These are phyloP conservation scores for Candida loeiensis DNA, from an alignment of 805 yeast genomes.

Conservation along the genomic window DNA sequence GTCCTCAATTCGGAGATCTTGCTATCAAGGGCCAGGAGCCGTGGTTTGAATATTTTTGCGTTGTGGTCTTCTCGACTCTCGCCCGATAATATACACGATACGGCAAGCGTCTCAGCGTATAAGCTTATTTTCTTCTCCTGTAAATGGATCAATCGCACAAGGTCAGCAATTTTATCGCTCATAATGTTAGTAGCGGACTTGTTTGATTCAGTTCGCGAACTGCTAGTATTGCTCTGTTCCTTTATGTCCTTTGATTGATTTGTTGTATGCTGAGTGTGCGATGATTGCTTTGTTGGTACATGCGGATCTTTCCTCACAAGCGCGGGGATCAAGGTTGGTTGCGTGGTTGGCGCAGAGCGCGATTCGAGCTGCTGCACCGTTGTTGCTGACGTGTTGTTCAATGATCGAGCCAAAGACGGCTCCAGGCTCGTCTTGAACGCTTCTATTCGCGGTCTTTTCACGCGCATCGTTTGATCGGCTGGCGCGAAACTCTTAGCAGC, in stretches of 20 bases:
- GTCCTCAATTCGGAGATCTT: conserved; percentile 2
- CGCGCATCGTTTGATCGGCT: neutral
- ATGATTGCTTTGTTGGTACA: too few species aligned
- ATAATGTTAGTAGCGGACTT: too few species aligned
- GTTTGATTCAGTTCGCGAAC: neutral
- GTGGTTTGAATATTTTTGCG: conserved; percentile 7
- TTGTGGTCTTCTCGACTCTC: conserved; percentile 9
- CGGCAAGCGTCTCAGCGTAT: conserved; percentile 9
- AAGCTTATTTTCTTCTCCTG: conserved; percentile 10
- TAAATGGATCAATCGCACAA: conserved; percentile 4
- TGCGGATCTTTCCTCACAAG: neutral
- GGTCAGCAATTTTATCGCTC: neutral
- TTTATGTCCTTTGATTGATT: neutral
- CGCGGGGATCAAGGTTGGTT: neutral
- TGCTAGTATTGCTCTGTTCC: neutral
- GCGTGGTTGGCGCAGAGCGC: neutral
- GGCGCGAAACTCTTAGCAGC: neutral
- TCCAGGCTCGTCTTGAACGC: neutral
- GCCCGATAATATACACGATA: conserved; percentile 8
- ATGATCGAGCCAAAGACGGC: conserved; percentile 1
- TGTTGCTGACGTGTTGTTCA: neutral
- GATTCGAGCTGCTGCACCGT: neutral
- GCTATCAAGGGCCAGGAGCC: conserved; percentile 3
- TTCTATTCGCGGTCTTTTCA: neutral
- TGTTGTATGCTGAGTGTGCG: too few species aligned